A percentile compares a stretch with the other conserved stretches of the same genome.
Conservation (phyloP, 768 basidiomycete species). For the Termitomyces sp. region DNA sequence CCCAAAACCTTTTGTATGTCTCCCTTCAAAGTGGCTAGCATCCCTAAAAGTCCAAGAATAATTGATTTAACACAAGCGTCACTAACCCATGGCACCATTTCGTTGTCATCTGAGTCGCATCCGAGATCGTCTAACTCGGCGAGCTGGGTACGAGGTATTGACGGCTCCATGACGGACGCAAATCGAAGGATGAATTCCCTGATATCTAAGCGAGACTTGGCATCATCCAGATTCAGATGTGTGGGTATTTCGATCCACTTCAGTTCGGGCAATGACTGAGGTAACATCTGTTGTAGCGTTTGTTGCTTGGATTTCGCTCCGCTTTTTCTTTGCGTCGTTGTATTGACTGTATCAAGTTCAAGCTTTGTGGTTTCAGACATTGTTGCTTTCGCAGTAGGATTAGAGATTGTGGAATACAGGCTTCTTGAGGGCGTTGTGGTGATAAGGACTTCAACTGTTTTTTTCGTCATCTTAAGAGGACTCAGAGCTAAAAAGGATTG, state of each 20-base stretch:
- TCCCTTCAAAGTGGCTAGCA: slow-evolving; percentile 41
- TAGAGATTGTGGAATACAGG: background rate
- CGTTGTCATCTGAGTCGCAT: slow-evolving; percentile 30
- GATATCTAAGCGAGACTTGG: slow-evolving; percentile 59
- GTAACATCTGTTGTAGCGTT: slow-evolving; percentile 22
- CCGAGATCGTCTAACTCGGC: slow-evolving; percentile 61
- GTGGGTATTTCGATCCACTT: slow-evolving; percentile 49
- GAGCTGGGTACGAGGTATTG: slow-evolving; percentile 37
- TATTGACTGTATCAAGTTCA: background rate
- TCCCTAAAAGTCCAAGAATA: slow-evolving; percentile 52
- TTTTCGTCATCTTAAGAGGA: background rate
- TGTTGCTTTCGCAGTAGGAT: background rate
- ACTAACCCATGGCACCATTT: slow-evolving; percentile 52
- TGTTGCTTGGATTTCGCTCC: slow-evolving; percentile 17
- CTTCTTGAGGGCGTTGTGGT: background rate
- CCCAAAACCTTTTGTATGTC: slow-evolving; percentile 28
- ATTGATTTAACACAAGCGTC: slow-evolving; percentile 61
- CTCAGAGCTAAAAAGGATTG: background rate
- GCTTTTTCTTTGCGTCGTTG: background rate
- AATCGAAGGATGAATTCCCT: slow-evolving; percentile 75
- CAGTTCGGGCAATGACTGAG: slow-evolving; percentile 37
- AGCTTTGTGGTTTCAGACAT: background rate
- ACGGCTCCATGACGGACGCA: slow-evolving; percentile 39
- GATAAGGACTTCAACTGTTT: slow-evolving; percentile 1
- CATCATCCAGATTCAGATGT: slow-evolving; percentile 36